Conservation (phyloP, 345 rosid species). For the Hevea brasiliensis region DNA sequence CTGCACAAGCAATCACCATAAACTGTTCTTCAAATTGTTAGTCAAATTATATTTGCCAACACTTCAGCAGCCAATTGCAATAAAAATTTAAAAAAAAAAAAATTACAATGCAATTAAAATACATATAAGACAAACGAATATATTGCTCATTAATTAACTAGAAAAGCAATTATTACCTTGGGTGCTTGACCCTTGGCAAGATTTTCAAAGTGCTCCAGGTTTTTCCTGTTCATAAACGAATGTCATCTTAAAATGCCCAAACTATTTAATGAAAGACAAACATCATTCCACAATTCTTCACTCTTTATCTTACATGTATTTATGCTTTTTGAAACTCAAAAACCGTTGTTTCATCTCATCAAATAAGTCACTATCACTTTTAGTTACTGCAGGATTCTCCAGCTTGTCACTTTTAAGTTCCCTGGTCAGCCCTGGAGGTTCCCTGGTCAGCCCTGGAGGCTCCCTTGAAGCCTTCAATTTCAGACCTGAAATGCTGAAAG, state of each 20-base stretch:
- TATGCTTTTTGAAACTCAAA: slow-evolving; percentile 64
- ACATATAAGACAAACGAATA: not conserved
- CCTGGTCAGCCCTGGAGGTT: slow-evolving; percentile 32
- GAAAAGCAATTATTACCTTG: slow-evolving; percentile 46
- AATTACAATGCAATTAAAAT: not conserved
- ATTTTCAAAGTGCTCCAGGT: slow-evolving; percentile 58
- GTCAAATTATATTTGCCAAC: slow-evolving; percentile 5
- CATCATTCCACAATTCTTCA: not conserved
- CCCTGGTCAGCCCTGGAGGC: slow-evolving; percentile 35
- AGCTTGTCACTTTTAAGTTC: slow-evolving; percentile 36
- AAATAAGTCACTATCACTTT: slow-evolving; percentile 39
- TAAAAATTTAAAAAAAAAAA: not conserved
- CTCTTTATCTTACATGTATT: slow-evolving; percentile 73
- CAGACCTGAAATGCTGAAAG: slow-evolving; percentile 36
- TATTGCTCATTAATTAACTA: not conserved
- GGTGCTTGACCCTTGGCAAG: slow-evolving; percentile 82
- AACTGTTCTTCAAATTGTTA: slow-evolving; percentile 60
- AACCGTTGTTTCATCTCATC: slow-evolving; percentile 68
- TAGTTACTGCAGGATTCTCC: slow-evolving; percentile 33
- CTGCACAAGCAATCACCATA: slow-evolving; percentile 96
- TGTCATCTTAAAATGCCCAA: not conserved
- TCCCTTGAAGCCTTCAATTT: slow-evolving; percentile 44
- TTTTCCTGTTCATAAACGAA: slow-evolving; percentile 54
- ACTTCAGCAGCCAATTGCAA: slow-evolving; percentile 8
- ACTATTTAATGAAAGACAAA: slow-evolving; percentile 16